Conservation (phyloP, 805 yeast species). For the Wickerhamomyces bisporus region DNA sequence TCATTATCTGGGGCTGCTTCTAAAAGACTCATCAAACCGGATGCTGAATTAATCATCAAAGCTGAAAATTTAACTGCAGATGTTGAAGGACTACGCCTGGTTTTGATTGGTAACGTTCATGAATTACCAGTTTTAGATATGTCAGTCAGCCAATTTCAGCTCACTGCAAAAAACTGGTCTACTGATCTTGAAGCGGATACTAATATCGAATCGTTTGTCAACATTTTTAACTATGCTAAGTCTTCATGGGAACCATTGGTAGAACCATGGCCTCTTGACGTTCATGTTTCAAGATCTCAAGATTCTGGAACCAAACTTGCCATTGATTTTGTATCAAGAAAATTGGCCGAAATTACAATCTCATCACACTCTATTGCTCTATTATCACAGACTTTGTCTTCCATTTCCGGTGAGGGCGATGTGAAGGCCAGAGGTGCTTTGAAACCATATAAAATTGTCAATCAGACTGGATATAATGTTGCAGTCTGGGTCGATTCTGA, state of each 20-base stretch:
- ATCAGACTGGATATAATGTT: slow-evolving; percentile 82
- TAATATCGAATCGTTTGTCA: slow-evolving; percentile 58
- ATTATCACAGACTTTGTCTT: slow-evolving; percentile 60
- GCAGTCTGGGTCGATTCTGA: slow-evolving; percentile 71
- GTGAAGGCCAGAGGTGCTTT: slow-evolving; percentile 69
- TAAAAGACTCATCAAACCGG: slow-evolving; percentile 14
- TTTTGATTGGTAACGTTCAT: slow-evolving; percentile 84
- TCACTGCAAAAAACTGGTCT: slow-evolving; percentile 78
- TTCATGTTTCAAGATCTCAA: slow-evolving; percentile 52
- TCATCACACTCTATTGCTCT: slow-evolving; percentile 80
- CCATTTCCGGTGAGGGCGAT: slow-evolving; percentile 46
- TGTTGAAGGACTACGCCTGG: slow-evolving; percentile 73
- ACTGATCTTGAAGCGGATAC: slow-evolving; percentile 70
- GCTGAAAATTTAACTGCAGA: slow-evolving; percentile 66
- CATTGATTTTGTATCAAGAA: slow-evolving; percentile 70
- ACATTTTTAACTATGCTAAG: slow-evolving; percentile 80
- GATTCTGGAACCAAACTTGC: slow-evolving; percentile 44
- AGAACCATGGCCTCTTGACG: slow-evolving; percentile 80
- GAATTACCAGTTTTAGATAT: slow-evolving; percentile 85
- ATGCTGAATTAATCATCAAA: slow-evolving; percentile 42
- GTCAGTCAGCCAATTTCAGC: slow-evolving; percentile 62
- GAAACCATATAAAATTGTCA: slow-evolving; percentile 74
- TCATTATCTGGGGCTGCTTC: slow-evolving; percentile 37
- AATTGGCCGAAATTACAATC: slow-evolving; percentile 72
- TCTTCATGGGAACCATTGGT: slow-evolving; percentile 94